Evolutionary conservation across 495 filamentous ascomycete genomes (phyloP).

Genomic region (Filosporella fistucella): DNA sequence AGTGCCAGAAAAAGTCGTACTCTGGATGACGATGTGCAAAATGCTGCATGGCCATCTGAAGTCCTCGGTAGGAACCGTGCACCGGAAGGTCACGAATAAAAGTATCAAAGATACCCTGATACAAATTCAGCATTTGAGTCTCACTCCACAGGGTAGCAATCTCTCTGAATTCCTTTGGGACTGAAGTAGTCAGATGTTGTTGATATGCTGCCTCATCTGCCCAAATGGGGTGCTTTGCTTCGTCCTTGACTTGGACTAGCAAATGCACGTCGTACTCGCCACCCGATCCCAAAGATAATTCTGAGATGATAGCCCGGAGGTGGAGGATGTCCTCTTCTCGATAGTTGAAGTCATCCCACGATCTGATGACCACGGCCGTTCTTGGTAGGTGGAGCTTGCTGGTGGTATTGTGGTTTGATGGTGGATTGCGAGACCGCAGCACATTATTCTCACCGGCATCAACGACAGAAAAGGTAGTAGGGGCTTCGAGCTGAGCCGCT

Average conservation of each 20-base stretch:
- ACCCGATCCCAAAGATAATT: constrained; percentile 70
- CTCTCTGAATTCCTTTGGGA: constrained; percentile 83
- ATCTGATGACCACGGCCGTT: constrained; percentile 70
- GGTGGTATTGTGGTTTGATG: constrained; percentile 13
- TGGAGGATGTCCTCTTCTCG: constrained; percentile 64
- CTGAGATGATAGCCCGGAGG: constrained; percentile 69
- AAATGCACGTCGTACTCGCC: constrained; percentile 80
- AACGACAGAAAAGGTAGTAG: constrained; percentile 6
- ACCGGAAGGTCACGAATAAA: constrained; percentile 68
- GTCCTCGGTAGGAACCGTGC: constrained; percentile 85
- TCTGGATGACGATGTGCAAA: constrained; percentile 88
- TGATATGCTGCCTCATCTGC: constrained; percentile 54
- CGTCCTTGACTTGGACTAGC: constrained; percentile 73
- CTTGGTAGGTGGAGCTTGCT: constrained; percentile 41
- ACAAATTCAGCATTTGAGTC: constrained; percentile 83
- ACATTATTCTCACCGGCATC: neutral
- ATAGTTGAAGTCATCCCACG: constrained; percentile 69
- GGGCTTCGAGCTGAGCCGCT: neutral
- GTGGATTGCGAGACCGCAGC: neutral
- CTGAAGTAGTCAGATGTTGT: constrained; percentile 54
- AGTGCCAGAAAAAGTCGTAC: constrained; percentile 97
- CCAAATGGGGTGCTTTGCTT: constrained; percentile 53
- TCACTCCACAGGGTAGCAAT: constrained; percentile 91
- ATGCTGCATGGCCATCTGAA: constrained; percentile 91
- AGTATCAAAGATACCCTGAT: constrained; percentile 74